Base-by-base conservation (phyloP, 768 basidiomycete species). In the Tricholoma matsutake region DNA sequence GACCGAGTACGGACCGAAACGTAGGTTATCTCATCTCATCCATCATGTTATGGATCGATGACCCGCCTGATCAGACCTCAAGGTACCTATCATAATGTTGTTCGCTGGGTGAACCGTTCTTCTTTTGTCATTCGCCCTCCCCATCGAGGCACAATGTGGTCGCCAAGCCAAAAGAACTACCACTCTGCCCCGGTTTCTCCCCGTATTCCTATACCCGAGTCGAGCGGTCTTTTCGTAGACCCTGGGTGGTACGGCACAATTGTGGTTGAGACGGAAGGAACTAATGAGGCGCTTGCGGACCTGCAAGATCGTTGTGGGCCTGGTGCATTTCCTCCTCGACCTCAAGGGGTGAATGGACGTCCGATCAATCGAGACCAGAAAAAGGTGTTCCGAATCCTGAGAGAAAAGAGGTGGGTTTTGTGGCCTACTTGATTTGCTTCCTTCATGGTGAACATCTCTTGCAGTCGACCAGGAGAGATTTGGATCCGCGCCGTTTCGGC, bases 181-280 rank as follows among this genome's bases (percentile, higher is more conserved):
- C 70, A 73, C 2, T 76, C 67, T 2, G 64, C 60, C 14, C 60
- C 67, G 6, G 32, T 47, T 62, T 63, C 72, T 54, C 39, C 67
- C 6, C 78, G 79, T 9, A 76, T 84, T 11, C 83, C 83, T 0
- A 84, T 88, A 9, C 87, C 87, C 0, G 81, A 81, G 4, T 74
- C 81, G 2, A 79, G 78, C 16, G 56, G 56, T 11, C 78, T 86
- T 57, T 81, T 80, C 43, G 83, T 94, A 13, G 91, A 94, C 69
- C 75, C 86, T 4, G 87, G 88, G 43, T 95, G 92, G 92, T 89
- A 87, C 66, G 93, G 93, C 3, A 88, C 83, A 0, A 82, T 95
- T 49, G 83, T 94, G 28, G 82, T 95, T 25, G 92, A 95, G 76
- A 86, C 90, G 10, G 91, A 94, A 69, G 92, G 92, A 39, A 94